Evolutionary conservation across 2,329 filamentous ascomycete species (phyloP).

Genomic region (Aspergillus sclerotialis): DNA sequence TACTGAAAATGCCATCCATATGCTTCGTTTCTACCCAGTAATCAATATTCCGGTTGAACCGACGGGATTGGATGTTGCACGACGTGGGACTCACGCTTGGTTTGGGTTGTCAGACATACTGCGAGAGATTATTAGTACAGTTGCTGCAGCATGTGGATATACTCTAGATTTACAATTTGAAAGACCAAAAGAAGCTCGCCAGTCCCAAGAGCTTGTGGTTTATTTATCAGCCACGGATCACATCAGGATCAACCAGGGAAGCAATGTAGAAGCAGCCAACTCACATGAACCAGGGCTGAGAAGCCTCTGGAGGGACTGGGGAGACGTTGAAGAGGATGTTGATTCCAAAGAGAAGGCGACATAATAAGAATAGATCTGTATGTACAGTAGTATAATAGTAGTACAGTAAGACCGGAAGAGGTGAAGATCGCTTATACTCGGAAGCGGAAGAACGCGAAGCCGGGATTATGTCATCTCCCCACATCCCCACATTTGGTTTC

Average conservation of each 20-base stretch:
- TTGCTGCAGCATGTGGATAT: too few relatives aligned
- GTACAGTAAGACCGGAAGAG: too few relatives aligned
- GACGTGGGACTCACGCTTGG: slow-evolving; percentile 34
- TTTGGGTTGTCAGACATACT: slow-evolving; percentile 39
- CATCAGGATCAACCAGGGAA: background rate
- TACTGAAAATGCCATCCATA: slow-evolving; percentile 63
- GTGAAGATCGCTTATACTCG: too few relatives aligned
- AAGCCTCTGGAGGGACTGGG: slow-evolving; percentile 36
- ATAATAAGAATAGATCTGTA: too few relatives aligned
- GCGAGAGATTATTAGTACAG: too few relatives aligned
- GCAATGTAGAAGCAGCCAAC: slow-evolving; percentile 6
- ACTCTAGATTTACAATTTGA: slow-evolving; percentile 35
- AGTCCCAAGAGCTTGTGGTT: slow-evolving; percentile 30
- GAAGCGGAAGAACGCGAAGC: too few relatives aligned
- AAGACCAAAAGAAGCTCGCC: slow-evolving; percentile 37
- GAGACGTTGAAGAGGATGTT: slow-evolving; percentile 39
- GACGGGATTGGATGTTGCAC: slow-evolving; percentile 4
- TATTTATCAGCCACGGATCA: slow-evolving; percentile 14
- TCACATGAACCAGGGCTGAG: slow-evolving; percentile 39
- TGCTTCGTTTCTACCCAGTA: slow-evolving; percentile 42
- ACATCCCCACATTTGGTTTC: too few relatives aligned
- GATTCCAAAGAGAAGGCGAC: slow-evolving; percentile 10
- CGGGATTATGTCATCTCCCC: too few relatives aligned
- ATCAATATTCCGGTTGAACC: slow-evolving; percentile 1
- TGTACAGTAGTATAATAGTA: too few relatives aligned